A percentile compares a stretch with the other conserved stretches of the same genome.
Evolutionary conservation across 805 yeast species (phyloP).

Genomic region (Candida rishiriensis): DNA sequence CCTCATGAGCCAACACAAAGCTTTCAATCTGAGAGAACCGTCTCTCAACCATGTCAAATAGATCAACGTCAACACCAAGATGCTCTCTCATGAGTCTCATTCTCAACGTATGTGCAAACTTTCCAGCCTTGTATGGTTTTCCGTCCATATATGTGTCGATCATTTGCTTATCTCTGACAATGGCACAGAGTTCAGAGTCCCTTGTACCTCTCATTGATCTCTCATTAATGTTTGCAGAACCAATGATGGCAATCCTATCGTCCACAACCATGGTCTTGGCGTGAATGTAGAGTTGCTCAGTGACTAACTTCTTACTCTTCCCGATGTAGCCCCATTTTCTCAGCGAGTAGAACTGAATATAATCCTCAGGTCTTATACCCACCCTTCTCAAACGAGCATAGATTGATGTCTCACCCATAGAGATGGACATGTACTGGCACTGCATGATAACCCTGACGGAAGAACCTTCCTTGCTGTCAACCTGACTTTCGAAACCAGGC

Average conservation of each 20-base stretch:
- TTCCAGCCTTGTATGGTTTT: conserved; percentile 71
- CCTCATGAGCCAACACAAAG: conserved; percentile 34
- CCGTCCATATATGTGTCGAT: conserved; percentile 76
- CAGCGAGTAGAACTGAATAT: conserved; percentile 85
- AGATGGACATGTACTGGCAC: conserved; percentile 90
- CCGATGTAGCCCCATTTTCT: conserved; percentile 97
- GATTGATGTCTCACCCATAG: conserved; percentile 83
- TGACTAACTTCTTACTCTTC: conserved; percentile 61
- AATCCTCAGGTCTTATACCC: conserved; percentile 85
- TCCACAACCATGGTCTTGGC: conserved; percentile 91
- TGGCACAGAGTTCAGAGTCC: conserved; percentile 91
- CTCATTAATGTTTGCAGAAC: conserved; percentile 96
- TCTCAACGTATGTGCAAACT: conserved; percentile 84
- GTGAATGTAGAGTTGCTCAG: conserved; percentile 92
- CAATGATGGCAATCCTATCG: conserved; percentile 89
- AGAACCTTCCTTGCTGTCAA: conserved; percentile 90
- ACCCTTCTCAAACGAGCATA: conserved; percentile 73
- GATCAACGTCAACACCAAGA: conserved; percentile 87
- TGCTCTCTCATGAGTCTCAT: conserved; percentile 96
- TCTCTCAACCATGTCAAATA: conserved; percentile 75
- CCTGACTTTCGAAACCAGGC: conserved; percentile 96
- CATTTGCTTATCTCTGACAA: conserved; percentile 78
- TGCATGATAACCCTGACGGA: conserved; percentile 95
- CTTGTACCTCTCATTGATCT: conserved; percentile 92
- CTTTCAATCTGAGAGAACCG: conserved; percentile 49